Evolutionary conservation across 2,329 filamentous ascomycete species (phyloP).

Genomic region (Colletotrichum zoysiae): DNA sequence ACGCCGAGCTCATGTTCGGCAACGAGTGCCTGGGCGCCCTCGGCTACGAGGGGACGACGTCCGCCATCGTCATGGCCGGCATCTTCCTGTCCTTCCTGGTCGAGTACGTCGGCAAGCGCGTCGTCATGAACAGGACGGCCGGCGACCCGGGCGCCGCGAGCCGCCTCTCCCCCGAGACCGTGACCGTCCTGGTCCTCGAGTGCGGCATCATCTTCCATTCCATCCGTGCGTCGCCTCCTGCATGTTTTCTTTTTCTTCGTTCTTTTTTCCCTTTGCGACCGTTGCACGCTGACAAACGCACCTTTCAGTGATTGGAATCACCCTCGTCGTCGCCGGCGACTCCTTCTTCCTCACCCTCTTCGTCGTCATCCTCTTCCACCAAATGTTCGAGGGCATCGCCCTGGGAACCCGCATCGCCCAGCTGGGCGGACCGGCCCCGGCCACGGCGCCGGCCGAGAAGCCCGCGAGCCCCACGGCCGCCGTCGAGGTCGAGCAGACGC

Average conservation of each 20-base stretch:
- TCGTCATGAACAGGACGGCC: constrained; percentile 57
- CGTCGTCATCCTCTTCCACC: constrained; percentile 80
- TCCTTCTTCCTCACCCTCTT: constrained; percentile 69
- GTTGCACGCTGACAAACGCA: constrained; percentile 33
- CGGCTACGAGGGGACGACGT: constrained; percentile 75
- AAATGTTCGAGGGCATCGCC: constrained; percentile 82
- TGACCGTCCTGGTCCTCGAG: constrained; percentile 78
- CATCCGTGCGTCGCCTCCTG: constrained; percentile 61
- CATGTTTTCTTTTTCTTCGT: constrained; percentile 23
- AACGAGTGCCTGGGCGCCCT: constrained; percentile 77
- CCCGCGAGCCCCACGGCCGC: constrained; percentile 5
- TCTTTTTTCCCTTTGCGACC: background rate
- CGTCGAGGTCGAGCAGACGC: constrained; percentile 46
- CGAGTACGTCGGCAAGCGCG: constrained; percentile 74
- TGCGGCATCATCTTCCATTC: constrained; percentile 82
- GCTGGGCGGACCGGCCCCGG: constrained; percentile 55
- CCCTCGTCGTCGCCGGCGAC: constrained; percentile 71
- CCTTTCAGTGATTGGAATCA: constrained; percentile 69
- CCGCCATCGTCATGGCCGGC: constrained; percentile 80
- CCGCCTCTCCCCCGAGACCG: constrained; percentile 58
- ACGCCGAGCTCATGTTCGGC: constrained; percentile 78
- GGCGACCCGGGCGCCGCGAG: constrained; percentile 44
- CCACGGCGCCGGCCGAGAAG: constrained; percentile 23
- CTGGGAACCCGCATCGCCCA: constrained; percentile 78
- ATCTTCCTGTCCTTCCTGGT: constrained; percentile 79